Evolutionary conservation across 139 green algal genomes (phyloP).

Genomic region (Dunaliella primolecta): DNA sequence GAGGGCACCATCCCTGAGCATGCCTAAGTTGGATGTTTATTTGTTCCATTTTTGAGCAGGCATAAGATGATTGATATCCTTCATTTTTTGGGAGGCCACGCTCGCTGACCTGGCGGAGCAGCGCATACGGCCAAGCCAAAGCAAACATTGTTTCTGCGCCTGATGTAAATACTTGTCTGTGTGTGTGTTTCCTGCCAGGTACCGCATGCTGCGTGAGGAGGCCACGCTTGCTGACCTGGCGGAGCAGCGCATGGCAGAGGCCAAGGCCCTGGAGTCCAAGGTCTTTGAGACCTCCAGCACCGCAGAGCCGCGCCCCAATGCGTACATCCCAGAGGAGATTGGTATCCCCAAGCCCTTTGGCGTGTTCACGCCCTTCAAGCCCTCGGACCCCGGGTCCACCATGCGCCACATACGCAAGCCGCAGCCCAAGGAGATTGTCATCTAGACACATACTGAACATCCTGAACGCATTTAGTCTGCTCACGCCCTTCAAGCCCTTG

Average conservation of each 20-base stretch:
- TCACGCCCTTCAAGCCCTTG: slow-evolving; percentile 77
- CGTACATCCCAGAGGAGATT: slow-evolving; percentile 81
- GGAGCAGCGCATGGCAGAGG: slow-evolving; percentile 35
- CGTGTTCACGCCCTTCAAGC: slow-evolving; percentile 77
- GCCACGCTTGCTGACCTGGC: slow-evolving; percentile 25
- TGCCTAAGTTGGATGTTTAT: too few relatives aligned
- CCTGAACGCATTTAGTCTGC: slow-evolving; percentile 75
- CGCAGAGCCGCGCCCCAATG: slow-evolving; percentile 72
- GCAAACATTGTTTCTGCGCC: too few relatives aligned
- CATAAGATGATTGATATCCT: too few relatives aligned
- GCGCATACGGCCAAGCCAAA: too few relatives aligned
- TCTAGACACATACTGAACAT: slow-evolving; percentile 78
- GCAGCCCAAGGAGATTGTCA: slow-evolving; percentile 61
- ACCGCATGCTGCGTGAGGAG: slow-evolving; percentile 37
- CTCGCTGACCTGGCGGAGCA: slow-evolving; percentile 23
- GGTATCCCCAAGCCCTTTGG: slow-evolving; percentile 86
- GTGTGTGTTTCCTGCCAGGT: too few relatives aligned
- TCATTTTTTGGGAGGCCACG: slow-evolving; percentile 26
- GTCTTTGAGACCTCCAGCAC: slow-evolving; percentile 17
- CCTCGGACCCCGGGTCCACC: slow-evolving; percentile 56
- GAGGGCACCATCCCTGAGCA: too few relatives aligned
- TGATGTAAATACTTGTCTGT: too few relatives aligned
- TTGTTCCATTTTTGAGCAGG: too few relatives aligned
- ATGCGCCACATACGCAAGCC: slow-evolving; percentile 80
- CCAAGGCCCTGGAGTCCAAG: slow-evolving; percentile 30